phyloP scores from a whole-genome alignment of 257 asterid genomes.

The Salvia miltiorrhiza region DNA sequence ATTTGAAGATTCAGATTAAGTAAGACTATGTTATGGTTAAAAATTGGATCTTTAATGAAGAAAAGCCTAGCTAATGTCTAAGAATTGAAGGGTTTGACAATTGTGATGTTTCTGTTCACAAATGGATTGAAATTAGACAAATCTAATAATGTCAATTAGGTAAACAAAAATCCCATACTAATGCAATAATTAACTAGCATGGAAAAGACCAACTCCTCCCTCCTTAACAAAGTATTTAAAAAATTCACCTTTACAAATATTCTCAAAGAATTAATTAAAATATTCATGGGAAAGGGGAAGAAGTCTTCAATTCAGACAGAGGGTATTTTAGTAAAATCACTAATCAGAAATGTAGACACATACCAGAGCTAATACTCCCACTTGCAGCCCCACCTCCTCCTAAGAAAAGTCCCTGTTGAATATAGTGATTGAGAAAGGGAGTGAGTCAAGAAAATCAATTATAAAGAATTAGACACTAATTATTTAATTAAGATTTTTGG shows the following conservation, averaged over 20 bases:
- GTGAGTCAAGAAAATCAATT: constrained; percentile 3
- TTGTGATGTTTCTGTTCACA: constrained; percentile 17
- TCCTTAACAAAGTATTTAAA: background rate
- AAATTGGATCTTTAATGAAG: constrained; percentile 11
- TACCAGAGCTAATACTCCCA: constrained; percentile 83
- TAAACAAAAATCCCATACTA: background rate
- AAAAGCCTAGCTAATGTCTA: constrained; percentile 26
- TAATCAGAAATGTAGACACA: background rate
- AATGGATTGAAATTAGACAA: constrained; percentile 12
- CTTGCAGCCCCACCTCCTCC: constrained; percentile 71
- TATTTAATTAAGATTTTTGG: background rate
- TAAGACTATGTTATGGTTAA: constrained; percentile 25
- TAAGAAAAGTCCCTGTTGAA: constrained; percentile 68
- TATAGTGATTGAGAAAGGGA: constrained; percentile 14
- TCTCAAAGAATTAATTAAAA: background rate
- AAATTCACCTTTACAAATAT: background rate
- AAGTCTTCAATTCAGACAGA: background rate
- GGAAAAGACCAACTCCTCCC: constrained; percentile 16
- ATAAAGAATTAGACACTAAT: constrained; percentile 1
- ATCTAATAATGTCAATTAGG: constrained; percentile 9
- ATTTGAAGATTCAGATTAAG: constrained; percentile 26
- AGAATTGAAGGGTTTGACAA: constrained; percentile 26
- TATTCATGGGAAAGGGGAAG: background rate
- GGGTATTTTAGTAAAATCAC: constrained; percentile 23
- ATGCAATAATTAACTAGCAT: background rate